Base-by-base conservation (phyloP, 2,329 filamentous ascomycete species). In the Ophiosphaerella narmari region DNA sequence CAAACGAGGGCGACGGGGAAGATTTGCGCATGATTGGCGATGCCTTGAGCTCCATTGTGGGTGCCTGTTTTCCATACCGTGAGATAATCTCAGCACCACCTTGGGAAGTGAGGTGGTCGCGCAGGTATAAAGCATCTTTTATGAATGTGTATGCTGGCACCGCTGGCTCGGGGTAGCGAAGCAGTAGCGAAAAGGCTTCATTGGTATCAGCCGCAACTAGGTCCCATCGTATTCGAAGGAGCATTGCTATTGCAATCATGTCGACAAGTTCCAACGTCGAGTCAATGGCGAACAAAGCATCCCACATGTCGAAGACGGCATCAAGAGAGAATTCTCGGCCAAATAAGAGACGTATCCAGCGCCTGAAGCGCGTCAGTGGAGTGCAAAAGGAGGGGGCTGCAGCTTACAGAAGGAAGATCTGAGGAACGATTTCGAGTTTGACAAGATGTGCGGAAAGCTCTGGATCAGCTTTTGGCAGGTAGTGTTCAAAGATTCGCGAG, bases 291-390 rank as follows among this genome's bases (percentile, higher is more conserved):
- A 99, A 95, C 1, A 99, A 79, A 7, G 87, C 83, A 74, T 99
- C 94, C 94, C 94, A 99, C 48, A 99, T 82, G 18, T 84, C 78
- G 33, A 99, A 82, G 35, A 92, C 82, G 54, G 96, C 86, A 46
- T 92, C 85, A 54, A 97, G 95, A 0, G 90, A 85, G 62, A 97
- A 97, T 71, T 99, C 94, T 59, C 94, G 84, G 41, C 93, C 92
- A 67, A 97, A 97, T 0, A 99, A 77, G 1, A 99, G 83, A 24
- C 94, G 86, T 50, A 97, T 89, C 94, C 94, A 99, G 49, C 94
- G 91, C 57, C 89, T 92, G 36, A 13, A 40, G 13, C 33, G 21
- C 8, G 35, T 74, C 42, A 72, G 68, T 23, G 31, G 12, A 39
- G 16, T 6, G 8, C n/a, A 7, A 9, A 2, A 24, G 7, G n/a